Percentiles rank a stretch among this genome's conserved stretches.
phyloP scores from a whole-genome alignment of 2,329 filamentous ascomycete genomes.

The Cercospora janseana region DNA sequence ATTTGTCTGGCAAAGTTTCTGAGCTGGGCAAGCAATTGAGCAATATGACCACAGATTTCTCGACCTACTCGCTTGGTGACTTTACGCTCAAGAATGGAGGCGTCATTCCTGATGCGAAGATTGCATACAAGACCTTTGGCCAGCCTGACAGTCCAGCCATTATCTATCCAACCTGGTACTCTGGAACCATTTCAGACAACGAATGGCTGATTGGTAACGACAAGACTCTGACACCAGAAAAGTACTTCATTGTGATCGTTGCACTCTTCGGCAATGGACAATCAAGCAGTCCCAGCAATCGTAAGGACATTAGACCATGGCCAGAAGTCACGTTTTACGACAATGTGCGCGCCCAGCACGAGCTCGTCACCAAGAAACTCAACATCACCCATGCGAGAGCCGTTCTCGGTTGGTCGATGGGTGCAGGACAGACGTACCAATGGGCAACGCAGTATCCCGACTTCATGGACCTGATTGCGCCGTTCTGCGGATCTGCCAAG shows the following conservation, averaged over 20 bases:
- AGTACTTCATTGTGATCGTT: conserved; percentile 67
- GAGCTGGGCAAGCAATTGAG: conserved; percentile 6
- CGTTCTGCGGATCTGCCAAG: conserved; percentile 65
- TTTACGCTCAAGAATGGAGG: conserved; percentile 61
- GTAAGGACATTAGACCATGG: conserved; percentile 52
- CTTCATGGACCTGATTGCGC: conserved; percentile 64
- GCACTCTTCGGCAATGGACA: conserved; percentile 69
- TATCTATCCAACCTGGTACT: conserved; percentile 77
- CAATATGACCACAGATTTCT: conserved; percentile 33
- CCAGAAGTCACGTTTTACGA: conserved; percentile 65
- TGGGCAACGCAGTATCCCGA: conserved; percentile 44
- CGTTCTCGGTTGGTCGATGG: conserved; percentile 71
- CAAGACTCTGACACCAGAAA: conserved; percentile 62
- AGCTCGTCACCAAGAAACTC: conserved; percentile 63
- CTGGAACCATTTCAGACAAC: conserved; percentile 66
- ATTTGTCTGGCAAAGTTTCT: background rate
- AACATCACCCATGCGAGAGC: conserved; percentile 59
- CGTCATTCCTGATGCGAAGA: conserved; percentile 61
- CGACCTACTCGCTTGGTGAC: conserved; percentile 49
- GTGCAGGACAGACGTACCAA: conserved; percentile 55
- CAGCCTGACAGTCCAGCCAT: conserved; percentile 61
- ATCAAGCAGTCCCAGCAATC: conserved; percentile 66
- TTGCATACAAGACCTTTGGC: conserved; percentile 77
- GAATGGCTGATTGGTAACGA: conserved; percentile 69
- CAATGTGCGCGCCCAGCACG: conserved; percentile 66